These are phyloP conservation scores for Farysia itapuensis DNA, from an alignment of 1,284 basidiomycete species.

Conservation along the genomic window DNA sequence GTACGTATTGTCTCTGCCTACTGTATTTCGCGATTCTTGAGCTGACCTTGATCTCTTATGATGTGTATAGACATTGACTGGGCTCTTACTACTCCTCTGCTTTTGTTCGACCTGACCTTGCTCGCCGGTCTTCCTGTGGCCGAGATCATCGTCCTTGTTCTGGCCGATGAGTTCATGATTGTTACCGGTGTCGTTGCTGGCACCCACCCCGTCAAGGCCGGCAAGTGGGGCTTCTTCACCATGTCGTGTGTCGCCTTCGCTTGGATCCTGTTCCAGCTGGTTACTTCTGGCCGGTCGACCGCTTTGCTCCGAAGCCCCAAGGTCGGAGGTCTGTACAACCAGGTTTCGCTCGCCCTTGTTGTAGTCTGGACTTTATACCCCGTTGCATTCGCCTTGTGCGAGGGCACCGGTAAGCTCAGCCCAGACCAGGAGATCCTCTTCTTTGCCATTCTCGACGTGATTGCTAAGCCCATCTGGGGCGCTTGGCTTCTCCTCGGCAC, in stretches of 20 bases:
- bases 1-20: constrained; percentile 12
- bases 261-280: constrained; percentile 34
- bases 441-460: constrained; percentile 48
- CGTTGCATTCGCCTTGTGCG: constrained; percentile 42
- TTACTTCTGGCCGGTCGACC: constrained; percentile 40
- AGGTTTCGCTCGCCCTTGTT: constrained; percentile 44
- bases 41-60: too few relatives aligned
- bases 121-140: constrained; percentile 46
- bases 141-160: constrained; percentile 42
- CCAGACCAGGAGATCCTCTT: constrained; percentile 45
- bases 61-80: constrained; percentile 51
- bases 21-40: too few relatives aligned
- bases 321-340: constrained; percentile 49
- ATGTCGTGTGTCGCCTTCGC: constrained; percentile 39
- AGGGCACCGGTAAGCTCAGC: constrained; percentile 42
- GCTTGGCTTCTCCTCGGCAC: constrained; percentile 40
- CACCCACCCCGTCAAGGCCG: constrained; percentile 42
- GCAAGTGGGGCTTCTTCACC: constrained; percentile 49
- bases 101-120: constrained; percentile 46
- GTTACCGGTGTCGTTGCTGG: constrained; percentile 45
- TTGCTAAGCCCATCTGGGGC: constrained; percentile 51
- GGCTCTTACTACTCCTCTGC: constrained; percentile 43
- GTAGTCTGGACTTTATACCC: constrained; percentile 47
- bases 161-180: constrained; percentile 48
- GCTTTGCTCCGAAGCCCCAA: constrained; percentile 47